These are phyloP conservation scores for Naumovozyma baii DNA, from an alignment of 805 yeast genomes.

Conservation along the genomic window DNA sequence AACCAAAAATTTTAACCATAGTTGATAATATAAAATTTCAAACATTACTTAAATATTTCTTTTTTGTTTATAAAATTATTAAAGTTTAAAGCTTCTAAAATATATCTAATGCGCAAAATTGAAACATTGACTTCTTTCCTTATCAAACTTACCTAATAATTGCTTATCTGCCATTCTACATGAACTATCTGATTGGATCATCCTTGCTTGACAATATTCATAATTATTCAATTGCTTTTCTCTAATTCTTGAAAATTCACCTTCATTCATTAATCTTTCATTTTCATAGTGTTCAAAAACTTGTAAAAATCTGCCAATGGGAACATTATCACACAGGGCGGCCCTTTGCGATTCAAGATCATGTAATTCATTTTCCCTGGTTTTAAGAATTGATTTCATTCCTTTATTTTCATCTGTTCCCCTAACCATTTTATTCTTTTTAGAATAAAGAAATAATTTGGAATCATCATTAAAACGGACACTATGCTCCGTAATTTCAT, in stretches of 20 bases:
- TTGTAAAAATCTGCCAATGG: conserved; percentile 29
- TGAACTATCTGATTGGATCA: not conserved
- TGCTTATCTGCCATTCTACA: not conserved
- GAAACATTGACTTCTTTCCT: not conserved
- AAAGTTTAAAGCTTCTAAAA: too few species aligned
- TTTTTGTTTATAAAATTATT: not conserved
- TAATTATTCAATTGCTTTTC: conserved; percentile 31
- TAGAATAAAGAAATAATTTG: not conserved
- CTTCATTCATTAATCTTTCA: conserved; percentile 28
- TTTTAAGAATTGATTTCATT: conserved; percentile 31
- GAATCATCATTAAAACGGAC: conserved; percentile 5
- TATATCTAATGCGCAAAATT: not conserved
- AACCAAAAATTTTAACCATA: too few species aligned
- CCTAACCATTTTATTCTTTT: too few species aligned
- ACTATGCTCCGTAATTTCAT: not conserved
- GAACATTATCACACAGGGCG: conserved; percentile 32
- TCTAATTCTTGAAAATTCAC: conserved; percentile 28
- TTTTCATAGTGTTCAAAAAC: conserved; percentile 32
- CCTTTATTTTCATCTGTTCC: conserved; percentile 1
- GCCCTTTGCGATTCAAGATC: conserved; percentile 32
- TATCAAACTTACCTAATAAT: not conserved
- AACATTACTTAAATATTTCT: not conserved
- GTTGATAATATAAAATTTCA: too few species aligned
- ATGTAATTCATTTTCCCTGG: conserved; percentile 28
- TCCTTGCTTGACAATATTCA: conserved; percentile 18